Base-by-base conservation (phyloP, 192 early-diverging fungal species). In the Obelidium mucronatum region DNA sequence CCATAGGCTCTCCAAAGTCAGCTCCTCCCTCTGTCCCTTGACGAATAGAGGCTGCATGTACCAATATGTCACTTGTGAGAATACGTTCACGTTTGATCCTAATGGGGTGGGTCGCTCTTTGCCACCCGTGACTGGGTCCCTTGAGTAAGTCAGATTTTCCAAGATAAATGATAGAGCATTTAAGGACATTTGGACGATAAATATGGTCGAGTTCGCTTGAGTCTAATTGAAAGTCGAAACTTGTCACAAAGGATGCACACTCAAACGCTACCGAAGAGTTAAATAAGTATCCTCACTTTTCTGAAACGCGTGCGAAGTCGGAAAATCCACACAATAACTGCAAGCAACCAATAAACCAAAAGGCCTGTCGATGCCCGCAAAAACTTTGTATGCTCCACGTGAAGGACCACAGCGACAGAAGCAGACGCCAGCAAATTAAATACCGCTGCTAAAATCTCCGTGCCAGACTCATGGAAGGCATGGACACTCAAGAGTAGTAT, bases 81-180 rank as follows among this genome's bases (percentile, higher is more conserved):
- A 80, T 8, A 80, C 74, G 51, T 80, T 80, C 4, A 76, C 65
- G 67, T 76, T 80, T 28, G 54, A 61, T 36, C 79, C 79, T 8
- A 74, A 40, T 24, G 79, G 79, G 4, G 40, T 40, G 39, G 79
- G 79, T 2, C 63, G 59, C 3, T 26, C 59, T 30, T 37, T 22
- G 1, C 26, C 36, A 5, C 66, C 66, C 2, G 62, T 67, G 22
- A 39, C 74, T 1, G 17, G 13, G 30, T 76, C 79, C 44, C 11
- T 19, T 11, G 61, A 56, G 48, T 40, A 66, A 1, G 79, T 80
- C 28, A 80, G 35, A 53, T 67, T 68, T 40, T 80, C 79, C 22
- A 80, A 40, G 3, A 75, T 35, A 44, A 79, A 79, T 5, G 69
- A 60, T 17, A 64, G 1, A 30, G 11, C 48, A 52, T 34, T 39